Evolutionary conservation across 2,329 filamentous ascomycete genomes (phyloP).

Genomic region (Parastagonospora nodorum): DNA sequence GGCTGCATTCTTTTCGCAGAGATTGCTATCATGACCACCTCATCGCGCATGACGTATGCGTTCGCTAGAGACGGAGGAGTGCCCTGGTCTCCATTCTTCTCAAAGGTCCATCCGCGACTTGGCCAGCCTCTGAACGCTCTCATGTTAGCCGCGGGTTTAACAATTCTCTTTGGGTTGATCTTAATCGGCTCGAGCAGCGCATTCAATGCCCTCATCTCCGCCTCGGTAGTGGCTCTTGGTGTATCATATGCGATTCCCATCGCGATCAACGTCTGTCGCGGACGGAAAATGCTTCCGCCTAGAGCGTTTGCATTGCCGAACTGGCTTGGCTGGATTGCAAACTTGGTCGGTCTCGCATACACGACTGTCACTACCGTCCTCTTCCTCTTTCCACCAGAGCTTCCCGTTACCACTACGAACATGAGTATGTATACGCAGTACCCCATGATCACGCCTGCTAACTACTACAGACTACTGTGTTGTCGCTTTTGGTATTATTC

Average conservation of each 20-base stretch:
- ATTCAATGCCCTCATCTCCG: constrained; percentile 73
- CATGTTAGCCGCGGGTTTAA: constrained; percentile 62
- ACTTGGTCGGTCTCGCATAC: constrained; percentile 66
- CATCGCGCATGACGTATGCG: constrained; percentile 69
- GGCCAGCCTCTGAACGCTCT: constrained; percentile 71
- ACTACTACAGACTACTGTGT: constrained; percentile 54
- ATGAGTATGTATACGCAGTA: constrained; percentile 62
- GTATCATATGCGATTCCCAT: constrained; percentile 77
- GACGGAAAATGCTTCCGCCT: constrained; percentile 66
- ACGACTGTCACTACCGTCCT: constrained; percentile 73
- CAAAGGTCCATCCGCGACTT: constrained; percentile 64
- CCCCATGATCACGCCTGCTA: constrained; percentile 9
- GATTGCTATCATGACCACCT: constrained; percentile 69
- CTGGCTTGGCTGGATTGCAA: constrained; percentile 64
- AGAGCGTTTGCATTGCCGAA: constrained; percentile 62
- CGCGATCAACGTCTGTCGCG: constrained; percentile 69
- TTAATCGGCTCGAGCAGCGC: constrained; percentile 71
- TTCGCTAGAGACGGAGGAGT: constrained; percentile 71
- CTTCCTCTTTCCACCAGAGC: constrained; percentile 73
- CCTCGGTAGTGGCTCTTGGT: constrained; percentile 73
- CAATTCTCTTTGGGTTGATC: constrained; percentile 71
- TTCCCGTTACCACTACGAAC: constrained; percentile 67
- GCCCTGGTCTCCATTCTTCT: constrained; percentile 64
- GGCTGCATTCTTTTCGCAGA: constrained; percentile 68
- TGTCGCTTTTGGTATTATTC: constrained; percentile 62